A percentile compares a stretch with the other conserved stretches of the same genome.
phyloP scores from a whole-genome alignment of 2,329 filamentous ascomycete genomes.

The Fusarium keratoplasticum region DNA sequence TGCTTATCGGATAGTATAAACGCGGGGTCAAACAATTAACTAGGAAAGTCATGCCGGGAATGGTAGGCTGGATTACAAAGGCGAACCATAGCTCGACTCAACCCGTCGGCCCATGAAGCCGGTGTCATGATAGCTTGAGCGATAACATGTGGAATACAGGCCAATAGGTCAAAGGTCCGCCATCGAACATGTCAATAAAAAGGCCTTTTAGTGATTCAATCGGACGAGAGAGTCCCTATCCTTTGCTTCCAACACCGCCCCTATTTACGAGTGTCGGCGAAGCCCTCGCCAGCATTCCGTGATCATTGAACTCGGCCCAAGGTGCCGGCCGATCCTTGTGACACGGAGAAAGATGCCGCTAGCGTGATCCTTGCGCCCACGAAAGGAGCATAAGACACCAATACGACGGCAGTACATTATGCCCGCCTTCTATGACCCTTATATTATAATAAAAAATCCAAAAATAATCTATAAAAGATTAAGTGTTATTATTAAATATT shows the following conservation, averaged over 20 bases:
- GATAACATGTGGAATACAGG: background rate
- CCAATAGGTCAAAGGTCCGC: background rate
- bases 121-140: background rate
- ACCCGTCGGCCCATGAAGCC: background rate
- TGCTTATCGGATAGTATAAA: background rate
- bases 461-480: too few species aligned
- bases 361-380: background rate
- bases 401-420: too few species aligned
- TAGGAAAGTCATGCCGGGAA: background rate
- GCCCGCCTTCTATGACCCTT: too few species aligned
- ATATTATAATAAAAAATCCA: too few species aligned
- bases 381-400: too few species aligned
- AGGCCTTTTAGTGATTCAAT: fast-evolving
- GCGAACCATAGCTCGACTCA: background rate
- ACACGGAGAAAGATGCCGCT: background rate
- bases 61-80: background rate
- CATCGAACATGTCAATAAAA: background rate
- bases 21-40: background rate
- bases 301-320: background rate
- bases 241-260: background rate
- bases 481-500: too few species aligned
- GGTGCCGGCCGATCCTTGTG: background rate
- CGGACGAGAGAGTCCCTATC: background rate
- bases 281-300: background rate
- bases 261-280: background rate